Evolutionary conservation across 306 rosid species (phyloP).

Genomic region (Arachis stenosperma): DNA sequence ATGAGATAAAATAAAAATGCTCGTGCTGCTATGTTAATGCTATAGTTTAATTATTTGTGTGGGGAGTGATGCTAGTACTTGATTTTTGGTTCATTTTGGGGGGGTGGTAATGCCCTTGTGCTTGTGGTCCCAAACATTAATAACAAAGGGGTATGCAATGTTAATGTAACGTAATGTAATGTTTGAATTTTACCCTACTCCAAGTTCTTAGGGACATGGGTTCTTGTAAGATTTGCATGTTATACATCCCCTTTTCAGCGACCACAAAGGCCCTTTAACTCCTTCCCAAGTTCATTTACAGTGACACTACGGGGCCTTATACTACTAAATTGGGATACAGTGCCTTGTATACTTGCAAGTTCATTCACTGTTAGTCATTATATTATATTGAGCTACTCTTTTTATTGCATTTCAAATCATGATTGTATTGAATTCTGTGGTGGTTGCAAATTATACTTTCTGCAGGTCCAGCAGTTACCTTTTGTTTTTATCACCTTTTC

Average conservation of each 20-base stretch:
- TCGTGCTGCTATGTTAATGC: conserved; percentile 15
- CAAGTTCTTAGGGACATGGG: conserved; percentile 28
- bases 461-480: conserved; percentile 72
- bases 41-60: conserved; percentile 21
- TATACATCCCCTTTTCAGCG: conserved; percentile 45
- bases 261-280: conserved; percentile 51
- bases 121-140: neutral
- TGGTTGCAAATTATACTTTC: conserved; percentile 13
- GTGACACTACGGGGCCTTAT: conserved; percentile 47
- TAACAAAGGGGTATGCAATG: neutral
- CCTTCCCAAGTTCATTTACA: conserved; percentile 49
- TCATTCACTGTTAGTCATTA: too few relatives aligned
- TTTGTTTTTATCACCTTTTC: conserved; percentile 70
- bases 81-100: neutral
- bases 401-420: too few relatives aligned
- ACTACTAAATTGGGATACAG: neutral
- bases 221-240: conserved; percentile 33
- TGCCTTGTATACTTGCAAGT: too few relatives aligned
- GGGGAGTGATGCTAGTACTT: neutral
- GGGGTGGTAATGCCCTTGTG: too few relatives aligned
- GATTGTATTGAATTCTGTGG: too few relatives aligned
- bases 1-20: neutral
- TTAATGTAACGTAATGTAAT: neutral
- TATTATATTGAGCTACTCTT: too few relatives aligned
- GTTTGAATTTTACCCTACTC: conserved; percentile 39